phyloP scores from a whole-genome alignment of 495 filamentous ascomycete genomes.

The Lindgomyces ingoldianus region DNA sequence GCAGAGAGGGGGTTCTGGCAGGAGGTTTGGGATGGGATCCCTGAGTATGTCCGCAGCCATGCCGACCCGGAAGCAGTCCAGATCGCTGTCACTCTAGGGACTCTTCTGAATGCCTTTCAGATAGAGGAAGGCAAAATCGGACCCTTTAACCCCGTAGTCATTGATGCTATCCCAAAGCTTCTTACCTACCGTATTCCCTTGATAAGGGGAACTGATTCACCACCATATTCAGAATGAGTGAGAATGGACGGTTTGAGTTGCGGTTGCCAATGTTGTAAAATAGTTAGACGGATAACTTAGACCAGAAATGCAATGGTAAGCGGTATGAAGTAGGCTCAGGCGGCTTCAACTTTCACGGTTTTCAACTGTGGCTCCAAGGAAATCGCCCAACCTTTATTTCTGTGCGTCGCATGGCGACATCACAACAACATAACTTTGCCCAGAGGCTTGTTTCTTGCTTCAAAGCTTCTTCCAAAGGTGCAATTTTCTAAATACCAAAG shows the following conservation, averaged over 20 bases:
- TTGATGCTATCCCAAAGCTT: constrained; percentile 32
- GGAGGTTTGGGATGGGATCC: constrained; percentile 31
- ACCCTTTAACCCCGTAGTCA: constrained; percentile 15
- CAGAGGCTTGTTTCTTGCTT: neutral
- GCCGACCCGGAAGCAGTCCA: constrained; percentile 33
- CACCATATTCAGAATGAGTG: constrained; percentile 33
- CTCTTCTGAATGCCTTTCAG: constrained; percentile 38
- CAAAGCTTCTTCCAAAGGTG: constrained; percentile 6
- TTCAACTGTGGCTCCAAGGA: constrained; percentile 8
- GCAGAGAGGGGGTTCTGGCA: constrained; percentile 40
- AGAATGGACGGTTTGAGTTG: constrained; percentile 7
- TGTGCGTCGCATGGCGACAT: constrained; percentile 3
- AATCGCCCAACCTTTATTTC: constrained; percentile 1
- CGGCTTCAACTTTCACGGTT: constrained; percentile 1
- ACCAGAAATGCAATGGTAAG: neutral
- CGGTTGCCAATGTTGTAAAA: constrained; percentile 8
- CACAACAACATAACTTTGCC: constrained; percentile 5
- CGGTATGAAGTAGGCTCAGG: constrained; percentile 2
- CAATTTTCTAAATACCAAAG: constrained; percentile 9
- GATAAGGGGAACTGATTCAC: constrained; percentile 22
- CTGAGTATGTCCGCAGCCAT: constrained; percentile 28
- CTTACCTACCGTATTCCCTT: constrained; percentile 41
- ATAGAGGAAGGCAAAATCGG: constrained; percentile 35
- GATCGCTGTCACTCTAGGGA: constrained; percentile 38
- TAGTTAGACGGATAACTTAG: constrained; percentile 4